A percentile compares a stretch with the other conserved stretches of the same genome.
phyloP scores from a whole-genome alignment of 2,329 filamentous ascomycete genomes.

The Cercospora brassicicola region DNA sequence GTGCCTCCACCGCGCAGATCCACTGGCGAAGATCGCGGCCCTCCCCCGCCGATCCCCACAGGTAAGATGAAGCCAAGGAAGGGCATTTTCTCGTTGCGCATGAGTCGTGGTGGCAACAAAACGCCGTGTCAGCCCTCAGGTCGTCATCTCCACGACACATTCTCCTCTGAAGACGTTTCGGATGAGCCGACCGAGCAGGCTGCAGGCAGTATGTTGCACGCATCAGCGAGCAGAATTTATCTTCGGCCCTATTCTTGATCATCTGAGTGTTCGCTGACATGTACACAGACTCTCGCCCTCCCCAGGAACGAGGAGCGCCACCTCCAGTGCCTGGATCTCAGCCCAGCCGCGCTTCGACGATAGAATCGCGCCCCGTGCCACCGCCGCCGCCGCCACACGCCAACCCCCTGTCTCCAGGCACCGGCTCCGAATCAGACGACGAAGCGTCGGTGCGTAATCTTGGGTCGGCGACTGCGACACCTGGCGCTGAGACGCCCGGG shows the following conservation, averaged over 20 bases:
- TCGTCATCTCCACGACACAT: slow-evolving; percentile 11
- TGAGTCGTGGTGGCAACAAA: slow-evolving; percentile 13
- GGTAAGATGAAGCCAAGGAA: slow-evolving; percentile 46
- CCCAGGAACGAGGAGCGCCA: slow-evolving; percentile 21
- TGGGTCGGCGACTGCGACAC: slow-evolving; percentile 45
- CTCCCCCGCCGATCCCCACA: slow-evolving; percentile 50
- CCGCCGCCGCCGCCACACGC: slow-evolving; percentile 36
- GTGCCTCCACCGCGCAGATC: slow-evolving; percentile 46
- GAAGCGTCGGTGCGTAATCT: slow-evolving; percentile 63
- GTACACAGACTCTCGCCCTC: slow-evolving; percentile 24
- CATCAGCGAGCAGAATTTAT: slow-evolving; percentile 15
- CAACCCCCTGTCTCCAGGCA: slow-evolving; percentile 61
- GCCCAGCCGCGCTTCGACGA: slow-evolving; percentile 19
- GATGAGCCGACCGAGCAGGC: slow-evolving; percentile 11
- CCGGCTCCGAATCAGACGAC: slow-evolving; percentile 85
- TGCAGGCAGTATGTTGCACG: slow-evolving; percentile 17
- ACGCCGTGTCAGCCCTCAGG: slow-evolving; percentile 8
- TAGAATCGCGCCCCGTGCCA: slow-evolving; percentile 38
- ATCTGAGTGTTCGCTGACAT: slow-evolving; percentile 13
- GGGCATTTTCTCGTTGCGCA: slow-evolving; percentile 12
- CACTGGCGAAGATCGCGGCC: slow-evolving; percentile 40
- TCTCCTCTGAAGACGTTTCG: slow-evolving; percentile 15
- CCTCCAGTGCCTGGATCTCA: slow-evolving; percentile 24
- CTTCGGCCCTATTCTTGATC: slow-evolving; percentile 7
- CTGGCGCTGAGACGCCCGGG: slow-evolving; percentile 33